A percentile compares a stretch with the other conserved stretches of the same genome.
Conservation (phyloP, 2,329 filamentous ascomycete genomes). For the Knufia fluminis region DNA sequence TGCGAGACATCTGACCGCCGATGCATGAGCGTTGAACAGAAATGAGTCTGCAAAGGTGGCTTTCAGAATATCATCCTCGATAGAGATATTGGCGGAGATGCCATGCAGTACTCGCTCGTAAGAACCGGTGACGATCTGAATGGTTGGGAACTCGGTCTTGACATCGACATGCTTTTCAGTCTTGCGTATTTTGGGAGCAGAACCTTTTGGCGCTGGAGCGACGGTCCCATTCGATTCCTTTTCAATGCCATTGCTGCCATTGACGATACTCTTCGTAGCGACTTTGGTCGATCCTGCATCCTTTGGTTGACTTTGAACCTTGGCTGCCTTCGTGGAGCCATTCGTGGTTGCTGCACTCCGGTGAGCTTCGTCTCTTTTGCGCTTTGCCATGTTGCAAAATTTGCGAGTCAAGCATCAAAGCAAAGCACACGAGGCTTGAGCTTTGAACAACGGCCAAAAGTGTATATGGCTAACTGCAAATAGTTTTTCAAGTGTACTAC, state of each 20-base stretch:
- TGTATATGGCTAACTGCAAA: not conserved
- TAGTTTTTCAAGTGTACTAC: not conserved
- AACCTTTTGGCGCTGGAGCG: constrained; percentile 12
- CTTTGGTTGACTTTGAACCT: not conserved
- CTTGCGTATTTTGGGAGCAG: constrained; percentile 21
- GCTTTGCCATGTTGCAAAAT: constrained; percentile 32
- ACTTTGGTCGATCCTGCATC: no score
- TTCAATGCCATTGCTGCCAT: constrained; percentile 22
- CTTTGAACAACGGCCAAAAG: not conserved
- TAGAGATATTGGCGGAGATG: constrained; percentile 63
- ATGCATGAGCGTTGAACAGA: constrained; percentile 86
- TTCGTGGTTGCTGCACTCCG: constrained; percentile 1
- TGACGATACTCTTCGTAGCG: no score
- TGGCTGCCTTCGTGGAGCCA: constrained; percentile 11
- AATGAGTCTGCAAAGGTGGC: constrained; percentile 82
- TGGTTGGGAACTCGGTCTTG: constrained; percentile 38
- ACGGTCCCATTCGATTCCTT: constrained; percentile 26
- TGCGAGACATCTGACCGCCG: constrained; percentile 80
- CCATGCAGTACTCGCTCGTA: constrained; percentile 93
- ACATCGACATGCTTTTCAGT: constrained; percentile 25
- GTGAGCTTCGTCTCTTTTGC: constrained; percentile 32
- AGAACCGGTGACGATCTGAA: constrained; percentile 86
- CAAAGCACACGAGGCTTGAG: not conserved
- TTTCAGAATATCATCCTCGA: constrained; percentile 17
- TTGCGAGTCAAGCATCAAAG: constrained; percentile 8